phyloP scores from a whole-genome alignment of 306 rosid species.

The Luffa aegyptiaca region DNA sequence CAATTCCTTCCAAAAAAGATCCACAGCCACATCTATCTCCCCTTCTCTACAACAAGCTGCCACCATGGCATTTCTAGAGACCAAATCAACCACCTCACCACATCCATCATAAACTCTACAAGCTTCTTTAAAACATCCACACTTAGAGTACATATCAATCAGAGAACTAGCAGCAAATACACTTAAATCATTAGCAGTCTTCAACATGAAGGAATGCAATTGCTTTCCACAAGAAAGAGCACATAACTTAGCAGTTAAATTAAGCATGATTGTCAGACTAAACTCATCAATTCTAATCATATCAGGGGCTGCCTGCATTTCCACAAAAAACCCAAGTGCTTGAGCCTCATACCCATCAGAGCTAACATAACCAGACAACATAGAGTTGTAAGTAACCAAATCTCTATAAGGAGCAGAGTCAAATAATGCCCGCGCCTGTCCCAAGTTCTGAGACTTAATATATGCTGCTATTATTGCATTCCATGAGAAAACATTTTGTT shows the following conservation, averaged over 20 bases:
- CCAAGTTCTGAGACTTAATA: slow-evolving; percentile 44
- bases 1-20: slow-evolving; percentile 34
- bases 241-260: slow-evolving; percentile 42
- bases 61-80: slow-evolving; percentile 67
- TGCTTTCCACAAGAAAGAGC: slow-evolving; percentile 43
- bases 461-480: slow-evolving; percentile 51
- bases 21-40: slow-evolving; percentile 44
- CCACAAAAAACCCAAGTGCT: slow-evolving; percentile 46
- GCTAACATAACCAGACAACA: slow-evolving; percentile 48
- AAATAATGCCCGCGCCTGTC: slow-evolving; percentile 38
- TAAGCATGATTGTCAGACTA: slow-evolving; percentile 53
- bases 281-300: slow-evolving; percentile 44
- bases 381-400: slow-evolving; percentile 61
- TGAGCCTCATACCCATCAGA: slow-evolving; percentile 32
- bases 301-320: slow-evolving; percentile 39
- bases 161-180: slow-evolving; percentile 49
- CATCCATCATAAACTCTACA: slow-evolving; percentile 26
- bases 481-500: slow-evolving; percentile 61
- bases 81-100: slow-evolving; percentile 34
- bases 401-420: slow-evolving; percentile 39
- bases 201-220: slow-evolving; percentile 68
- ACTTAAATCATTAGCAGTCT: slow-evolving; percentile 46
- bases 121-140: slow-evolving; percentile 51
- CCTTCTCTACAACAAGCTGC: slow-evolving; percentile 77
- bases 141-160: slow-evolving; percentile 70